These are phyloP conservation scores for Calonectria pseudoturangicola DNA, from an alignment of 2,329 filamentous ascomycete species.

Conservation along the genomic window DNA sequence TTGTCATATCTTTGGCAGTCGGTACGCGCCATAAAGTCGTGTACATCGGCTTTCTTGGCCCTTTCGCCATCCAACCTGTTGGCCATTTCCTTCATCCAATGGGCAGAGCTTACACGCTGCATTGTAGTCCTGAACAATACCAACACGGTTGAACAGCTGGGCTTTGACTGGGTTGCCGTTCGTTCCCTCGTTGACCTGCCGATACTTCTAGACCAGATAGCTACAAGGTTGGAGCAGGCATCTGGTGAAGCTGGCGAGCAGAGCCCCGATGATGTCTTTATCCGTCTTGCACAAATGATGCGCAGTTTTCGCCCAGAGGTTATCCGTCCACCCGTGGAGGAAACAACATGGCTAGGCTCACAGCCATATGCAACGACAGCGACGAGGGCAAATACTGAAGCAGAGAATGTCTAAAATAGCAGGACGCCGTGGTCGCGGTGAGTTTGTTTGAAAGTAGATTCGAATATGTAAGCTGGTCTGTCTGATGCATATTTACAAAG, in stretches of 20 bases:
- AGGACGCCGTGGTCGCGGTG: too few species aligned
- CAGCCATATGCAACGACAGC: neutral
- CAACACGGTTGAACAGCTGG: neutral
- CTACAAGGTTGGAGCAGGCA: neutral
- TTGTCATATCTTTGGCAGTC: conserved; percentile 7
- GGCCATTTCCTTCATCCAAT: neutral
- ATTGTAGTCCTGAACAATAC: neutral
- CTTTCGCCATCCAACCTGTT: too few species aligned
- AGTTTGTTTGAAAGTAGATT: too few species aligned
- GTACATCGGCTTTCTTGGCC: neutral
- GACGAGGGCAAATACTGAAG: too few species aligned
- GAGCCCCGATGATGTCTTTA: neutral
- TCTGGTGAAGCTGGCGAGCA: neutral
- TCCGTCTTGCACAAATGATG: neutral
- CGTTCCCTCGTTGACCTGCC: neutral
- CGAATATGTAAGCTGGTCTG: too few species aligned
- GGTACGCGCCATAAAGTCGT: neutral
- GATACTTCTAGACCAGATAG: neutral
- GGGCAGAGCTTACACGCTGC: neutral
- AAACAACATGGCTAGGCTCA: neutral
- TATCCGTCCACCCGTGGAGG: neutral
- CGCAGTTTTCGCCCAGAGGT: neutral
- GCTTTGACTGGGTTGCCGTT: neutral
- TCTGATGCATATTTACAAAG: too few species aligned
- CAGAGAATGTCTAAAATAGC: too few species aligned